Base-by-base conservation (phyloP, 495 filamentous ascomycete species). In the Hypoxylon crocopeplum region DNA sequence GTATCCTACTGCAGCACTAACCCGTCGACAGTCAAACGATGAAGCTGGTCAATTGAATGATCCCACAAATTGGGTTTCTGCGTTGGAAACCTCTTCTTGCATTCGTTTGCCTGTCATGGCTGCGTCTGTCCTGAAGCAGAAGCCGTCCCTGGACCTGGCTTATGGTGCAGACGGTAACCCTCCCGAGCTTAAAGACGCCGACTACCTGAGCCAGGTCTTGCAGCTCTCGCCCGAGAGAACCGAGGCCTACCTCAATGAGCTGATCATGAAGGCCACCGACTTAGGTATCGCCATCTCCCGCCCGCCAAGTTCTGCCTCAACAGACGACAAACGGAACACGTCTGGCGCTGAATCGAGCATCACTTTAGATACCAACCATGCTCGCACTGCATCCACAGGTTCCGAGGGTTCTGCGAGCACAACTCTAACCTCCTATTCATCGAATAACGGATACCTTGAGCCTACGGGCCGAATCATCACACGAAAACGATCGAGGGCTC, bases 151-250 rank as follows among this genome's bases (percentile, higher is more conserved):
- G 37, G 56, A 63, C 42, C 36, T 52, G 15, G 40, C 54, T 34
- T 46, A 52, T 17, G 57, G 32, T 37, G 30, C 27, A 21, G 53
- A 57, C 36, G 55, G 48, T 11, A 36, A n/a, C 29, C 52, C 50
- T 22, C 72, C 75, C 45, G 75, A 80, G 51, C 69, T 78, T 24
- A 55, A 47, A 67, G 75, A 77, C 25, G 64, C 65, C 49, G 72
- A 71, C 15, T 82, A 82, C 56, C 40, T 65, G 21, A 59, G 47
- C 21, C 72, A 80, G 57, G 80, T 84, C 32, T 52, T 83, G 20
- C 73, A 66, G 24, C 64, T 72, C 7, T 48, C 72, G n/a, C 41
- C 46, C 41, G 71, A 66, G 27, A 51, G 56, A 15, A 70, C 76
- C 32, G 78, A 81, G 52, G 71, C 56, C 6, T 69, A 76, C 8